Base-by-base conservation (phyloP, 2,329 filamentous ascomycete genomes). In the Cladorrhinum sp. region DNA sequence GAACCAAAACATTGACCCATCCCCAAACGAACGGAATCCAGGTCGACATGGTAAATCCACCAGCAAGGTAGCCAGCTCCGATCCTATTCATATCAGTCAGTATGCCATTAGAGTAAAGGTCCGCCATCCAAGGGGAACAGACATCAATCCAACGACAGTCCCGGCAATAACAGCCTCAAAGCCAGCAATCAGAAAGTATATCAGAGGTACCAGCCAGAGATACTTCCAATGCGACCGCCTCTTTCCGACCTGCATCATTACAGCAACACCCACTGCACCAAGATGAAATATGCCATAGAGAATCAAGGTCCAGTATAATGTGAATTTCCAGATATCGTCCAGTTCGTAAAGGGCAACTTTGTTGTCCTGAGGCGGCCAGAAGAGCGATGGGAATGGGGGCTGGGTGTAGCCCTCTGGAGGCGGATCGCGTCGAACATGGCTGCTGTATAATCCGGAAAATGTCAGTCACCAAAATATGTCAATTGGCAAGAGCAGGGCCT, bases 21-120 rank as follows among this genome's bases (percentile, higher is more conserved):
- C 86, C 91, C 93, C 93, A 96, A 22, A 93, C 83, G 70, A 95
- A 89, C 0, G 93, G 93, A 55, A 96, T 90, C 92, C 92, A 96
- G 0, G 93, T 96, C 50, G 92, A 93, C 92, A 96, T 95, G 69
- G 87, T 82, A 72, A 93, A 96, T 74, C 89, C 91, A 49, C 92
- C 93, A 2, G 89, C 84, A 67, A 86, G 84, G 71, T 96, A 96
- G 36, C 93, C 85, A 8, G 88, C 90, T 12, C 90, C 91, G 20
- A 96, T 78, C 53, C 90, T 93, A 64, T 45, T 45, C 3, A 7
- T 50, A 20, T 4, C 10, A 49, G 54, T 64, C 27, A 64, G 50
- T 25, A 49, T 32, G 8, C 25, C n/a, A 20, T 22, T 57, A 10
- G 24, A n/a, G 51, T n/a, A n/a, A n/a, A n/a, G n/a, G n/a, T n/a